Evolutionary conservation across 306 rosid genomes (phyloP), one percentile per base, ranked within the genome.

Genomic region (Casuarina cunninghamiana): DNA sequence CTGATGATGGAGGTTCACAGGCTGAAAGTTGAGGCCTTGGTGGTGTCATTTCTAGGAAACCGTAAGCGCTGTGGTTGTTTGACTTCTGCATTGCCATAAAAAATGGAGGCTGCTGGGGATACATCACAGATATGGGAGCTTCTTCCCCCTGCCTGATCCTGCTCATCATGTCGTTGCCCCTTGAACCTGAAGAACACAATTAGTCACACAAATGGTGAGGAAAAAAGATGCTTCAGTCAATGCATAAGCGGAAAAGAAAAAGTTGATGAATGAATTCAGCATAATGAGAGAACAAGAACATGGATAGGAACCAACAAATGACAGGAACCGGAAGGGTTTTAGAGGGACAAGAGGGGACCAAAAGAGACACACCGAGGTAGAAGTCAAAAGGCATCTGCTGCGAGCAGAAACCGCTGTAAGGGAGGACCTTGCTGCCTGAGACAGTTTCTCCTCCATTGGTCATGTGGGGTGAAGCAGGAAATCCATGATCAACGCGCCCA

Each of bases 341-440:
- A 44, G 63, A 62, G 62, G 44, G 12, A 38, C 9, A 48, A 19
- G 51, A 62, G 49, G 5, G 19, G 51, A 3, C 32, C 32, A 35
- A 61, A 45, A 44, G 39, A 53, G 49, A 72, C 88, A 66, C 38
- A 93, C 94, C 96, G 58, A 89, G 77, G 63, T 89, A 76, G 87
- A 87, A 83, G 71, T 91, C 88, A 73, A 82, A 81, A 78, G 90
- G 76, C 65, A 86, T 46, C 15, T 79, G 93, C 44, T 79, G 88
- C 61, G 88, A 48, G 79, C 70, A 87, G 66, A 88, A 83, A 78
- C 53, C 49, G 62, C 21, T 39, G n/a, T 38, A 26, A 61, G 83
- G 83, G 76, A 44, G 79, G 85, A 78, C 67, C 38, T 80, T 77
- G 79, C 26, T 71, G 78, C 69, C 83, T 50, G 88, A 60, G 61